Evolutionary conservation across 192 early-diverging fungal genomes (phyloP), one percentile per base, ranked within the genome.

Genomic region (Podila epigama): DNA sequence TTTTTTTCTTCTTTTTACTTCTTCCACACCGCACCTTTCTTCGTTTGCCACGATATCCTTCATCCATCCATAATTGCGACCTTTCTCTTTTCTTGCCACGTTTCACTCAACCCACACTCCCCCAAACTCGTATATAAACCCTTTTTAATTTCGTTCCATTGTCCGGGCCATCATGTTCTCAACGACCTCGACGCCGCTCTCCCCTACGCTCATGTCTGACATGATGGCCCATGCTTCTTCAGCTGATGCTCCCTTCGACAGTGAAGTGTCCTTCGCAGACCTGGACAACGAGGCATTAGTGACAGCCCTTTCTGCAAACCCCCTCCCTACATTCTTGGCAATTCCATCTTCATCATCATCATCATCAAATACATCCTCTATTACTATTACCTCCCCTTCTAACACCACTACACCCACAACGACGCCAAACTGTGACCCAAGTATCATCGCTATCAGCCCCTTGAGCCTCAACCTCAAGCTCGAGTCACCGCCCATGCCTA

Each of bases 191-290:
- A 77, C 66, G 60, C 68, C 73, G 63, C 55, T 64, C 51, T 58
- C 66, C 25, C 44, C 44, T 48, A 22, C 25, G 44, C 57, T 39
- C 16, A 63, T 68, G 73, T 66, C 73, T 59, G 42, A 68, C 73
- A 77, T 77, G 73, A 68, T 77, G 73, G 73, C 73, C 73, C 73
- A 77, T 77, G 73, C 73, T 66, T 77, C 73, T 77, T 77, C 73
- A 68, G 73, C 73, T 77, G 73, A 62, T 61, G 73, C 66, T 68
- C 73, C 73, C 39, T 63, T 68, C 27, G 66, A 77, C 73, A 77
- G 73, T 41, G 73, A 77, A 77, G 72, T 77, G 73, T 77, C 73
- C 73, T 68, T 13, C 60, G 73, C 73, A 77, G 73, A 77, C 73
- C 65, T 77, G 73, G 73, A 77, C 73, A 77, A 66, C 73, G 66